These are phyloP conservation scores for Tephrocybe rancida DNA, from an alignment of 768 basidiomycete genomes.

Conservation along the genomic window DNA sequence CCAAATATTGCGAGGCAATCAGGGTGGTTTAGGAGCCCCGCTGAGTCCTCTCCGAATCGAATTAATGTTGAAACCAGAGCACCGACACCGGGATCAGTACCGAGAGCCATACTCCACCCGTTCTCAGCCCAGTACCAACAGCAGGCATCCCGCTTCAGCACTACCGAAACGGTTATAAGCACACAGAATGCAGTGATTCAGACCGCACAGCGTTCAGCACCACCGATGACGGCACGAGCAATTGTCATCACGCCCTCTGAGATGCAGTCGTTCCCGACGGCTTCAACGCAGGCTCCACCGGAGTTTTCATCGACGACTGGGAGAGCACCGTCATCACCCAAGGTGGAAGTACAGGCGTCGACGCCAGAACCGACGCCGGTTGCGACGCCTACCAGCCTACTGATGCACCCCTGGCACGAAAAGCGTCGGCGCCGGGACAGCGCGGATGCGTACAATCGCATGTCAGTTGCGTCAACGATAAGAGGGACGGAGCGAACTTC, in stretches of 20 bases:
- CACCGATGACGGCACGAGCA: neutral
- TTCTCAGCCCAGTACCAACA: conserved; percentile 10
- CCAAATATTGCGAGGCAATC: conserved; percentile 1
- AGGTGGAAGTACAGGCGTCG: neutral
- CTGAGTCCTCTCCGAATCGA: neutral
- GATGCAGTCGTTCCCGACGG: neutral
- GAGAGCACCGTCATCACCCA: neutral
- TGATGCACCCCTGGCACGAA: conserved; percentile 20
- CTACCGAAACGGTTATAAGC: neutral
- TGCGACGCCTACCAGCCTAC: conserved; percentile 8
- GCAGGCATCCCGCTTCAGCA: neutral
- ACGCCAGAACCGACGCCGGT: neutral
- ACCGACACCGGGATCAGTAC: neutral
- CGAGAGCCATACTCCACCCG: conserved; percentile 4
- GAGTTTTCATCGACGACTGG: neutral
- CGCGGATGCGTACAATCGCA: conserved; percentile 1
- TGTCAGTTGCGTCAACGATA: conserved; percentile 3
- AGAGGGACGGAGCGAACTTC: neutral
- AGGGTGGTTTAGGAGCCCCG: conserved; percentile 10
- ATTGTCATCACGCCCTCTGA: neutral
- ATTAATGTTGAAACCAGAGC: neutral
- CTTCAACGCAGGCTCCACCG: neutral
- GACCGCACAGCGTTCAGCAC: neutral
- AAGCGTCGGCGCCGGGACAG: neutral
- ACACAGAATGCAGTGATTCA: conserved; percentile 7